These are phyloP conservation scores for Cercospora brassicicola DNA, from an alignment of 2,329 filamentous ascomycete species.

Conservation along the genomic window DNA sequence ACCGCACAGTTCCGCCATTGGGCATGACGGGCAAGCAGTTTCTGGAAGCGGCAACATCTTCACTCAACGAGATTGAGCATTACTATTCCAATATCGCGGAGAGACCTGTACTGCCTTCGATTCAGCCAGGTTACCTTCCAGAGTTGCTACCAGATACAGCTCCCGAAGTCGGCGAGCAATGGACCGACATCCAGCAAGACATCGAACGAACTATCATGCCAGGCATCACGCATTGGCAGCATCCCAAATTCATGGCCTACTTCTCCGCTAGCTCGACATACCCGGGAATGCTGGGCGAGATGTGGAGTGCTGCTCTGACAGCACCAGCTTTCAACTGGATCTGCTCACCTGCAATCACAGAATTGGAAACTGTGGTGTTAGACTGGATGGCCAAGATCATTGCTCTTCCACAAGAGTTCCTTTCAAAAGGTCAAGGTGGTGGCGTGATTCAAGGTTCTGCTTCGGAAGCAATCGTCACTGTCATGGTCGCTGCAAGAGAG, in stretches of 20 bases:
- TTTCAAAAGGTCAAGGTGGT: constrained; percentile 73
- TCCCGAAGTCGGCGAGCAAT: constrained; percentile 68
- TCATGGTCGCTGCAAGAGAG: constrained; percentile 84
- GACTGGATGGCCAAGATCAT: constrained; percentile 85
- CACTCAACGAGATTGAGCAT: constrained; percentile 79
- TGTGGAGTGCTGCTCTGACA: constrained; percentile 86
- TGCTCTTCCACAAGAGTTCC: constrained; percentile 69
- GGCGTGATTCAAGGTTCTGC: constrained; percentile 94
- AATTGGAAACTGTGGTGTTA: constrained; percentile 87
- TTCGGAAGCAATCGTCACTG: constrained; percentile 81
- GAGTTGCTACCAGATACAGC: constrained; percentile 70
- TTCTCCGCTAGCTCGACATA: constrained; percentile 82
- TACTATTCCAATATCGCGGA: constrained; percentile 77
- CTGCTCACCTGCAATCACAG: constrained; percentile 86
- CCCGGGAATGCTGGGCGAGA: constrained; percentile 83
- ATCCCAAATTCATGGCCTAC: constrained; percentile 93
- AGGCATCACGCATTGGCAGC: constrained; percentile 92
- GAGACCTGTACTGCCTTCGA: constrained; percentile 71
- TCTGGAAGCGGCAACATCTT: constrained; percentile 70
- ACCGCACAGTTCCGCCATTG: constrained; percentile 37
- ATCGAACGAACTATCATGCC: constrained; percentile 85
- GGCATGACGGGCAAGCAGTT: constrained; percentile 80
- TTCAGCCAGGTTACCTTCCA: constrained; percentile 82
- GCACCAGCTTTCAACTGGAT: constrained; percentile 97
- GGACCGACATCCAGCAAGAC: constrained; percentile 77